These are phyloP conservation scores for Globisporangium spiculum DNA, from an alignment of 352 stramenopile species.

Conservation along the genomic window DNA sequence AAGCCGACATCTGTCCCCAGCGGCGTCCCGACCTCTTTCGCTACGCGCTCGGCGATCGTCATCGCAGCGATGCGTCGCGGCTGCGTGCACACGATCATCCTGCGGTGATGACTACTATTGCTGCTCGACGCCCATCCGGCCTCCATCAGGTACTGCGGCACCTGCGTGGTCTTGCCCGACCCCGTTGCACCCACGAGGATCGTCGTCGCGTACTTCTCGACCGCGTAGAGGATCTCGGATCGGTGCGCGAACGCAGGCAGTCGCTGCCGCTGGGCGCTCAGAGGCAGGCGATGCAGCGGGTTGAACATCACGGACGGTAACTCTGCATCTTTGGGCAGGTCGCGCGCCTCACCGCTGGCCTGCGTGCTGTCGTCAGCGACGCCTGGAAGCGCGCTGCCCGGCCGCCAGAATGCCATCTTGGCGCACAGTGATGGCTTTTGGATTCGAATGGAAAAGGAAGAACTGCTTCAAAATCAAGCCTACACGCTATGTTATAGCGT, in stretches of 20 bases:
- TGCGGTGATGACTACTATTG: constrained; percentile 11
- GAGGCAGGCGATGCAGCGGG: constrained; percentile 52
- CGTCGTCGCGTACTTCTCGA: constrained; percentile 87
- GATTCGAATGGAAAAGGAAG: neutral
- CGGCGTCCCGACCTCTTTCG: constrained; percentile 94
- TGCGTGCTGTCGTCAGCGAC: constrained; percentile 26
- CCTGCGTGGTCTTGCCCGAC: constrained; percentile 91
- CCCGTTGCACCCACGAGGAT: constrained; percentile 93
- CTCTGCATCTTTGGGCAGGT: constrained; percentile 34
- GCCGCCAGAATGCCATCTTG: constrained; percentile 68
- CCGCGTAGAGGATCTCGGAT: constrained; percentile 86
- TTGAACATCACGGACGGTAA: constrained; percentile 55
- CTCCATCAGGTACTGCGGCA: constrained; percentile 91
- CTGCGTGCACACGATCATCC: constrained; percentile 90
- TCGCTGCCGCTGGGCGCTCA: constrained; percentile 51
- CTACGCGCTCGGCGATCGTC: constrained; percentile 96
- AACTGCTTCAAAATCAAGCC: no score
- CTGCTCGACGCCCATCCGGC: constrained; percentile 70
- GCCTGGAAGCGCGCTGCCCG: constrained; percentile 38
- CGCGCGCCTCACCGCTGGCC: constrained; percentile 22
- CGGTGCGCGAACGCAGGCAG: constrained; percentile 90
- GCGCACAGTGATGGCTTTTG: neutral
- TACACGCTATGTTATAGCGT: no score
- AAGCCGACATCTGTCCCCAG: constrained; percentile 96
- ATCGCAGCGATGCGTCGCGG: constrained; percentile 96